These are phyloP conservation scores for Dactylellina sp. DNA, from an alignment of 2,329 filamentous ascomycete species.

Conservation along the genomic window DNA sequence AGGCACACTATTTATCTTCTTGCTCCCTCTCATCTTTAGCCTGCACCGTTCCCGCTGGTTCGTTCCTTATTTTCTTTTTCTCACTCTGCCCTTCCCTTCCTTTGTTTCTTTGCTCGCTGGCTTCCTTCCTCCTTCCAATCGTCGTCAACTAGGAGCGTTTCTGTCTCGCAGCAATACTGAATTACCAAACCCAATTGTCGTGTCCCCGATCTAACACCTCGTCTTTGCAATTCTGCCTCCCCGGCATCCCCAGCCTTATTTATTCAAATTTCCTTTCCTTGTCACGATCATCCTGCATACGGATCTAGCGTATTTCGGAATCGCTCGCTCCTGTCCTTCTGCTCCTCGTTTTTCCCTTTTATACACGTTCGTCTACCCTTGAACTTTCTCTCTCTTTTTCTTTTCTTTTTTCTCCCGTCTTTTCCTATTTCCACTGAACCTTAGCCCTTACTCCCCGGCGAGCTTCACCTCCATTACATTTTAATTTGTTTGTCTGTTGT, in stretches of 20 bases:
- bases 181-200: neutral
- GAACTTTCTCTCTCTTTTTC: neutral
- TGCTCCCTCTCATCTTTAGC: neutral
- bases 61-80: slow-evolving; percentile 7
- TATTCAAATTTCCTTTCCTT: slow-evolving; percentile 1
- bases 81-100: slow-evolving; percentile 35
- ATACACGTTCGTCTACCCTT: neutral
- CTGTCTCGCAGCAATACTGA: slow-evolving; percentile 1
- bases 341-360: neutral
- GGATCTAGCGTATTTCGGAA: neutral
- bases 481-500: too few relatives aligned
- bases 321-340: neutral
- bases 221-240: neutral
- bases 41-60: neutral
- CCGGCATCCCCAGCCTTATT: neutral
- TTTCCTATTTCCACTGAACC: slow-evolving; percentile 1
- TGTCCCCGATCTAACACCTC: neutral
- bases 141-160: slow-evolving; percentile 14
- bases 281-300: slow-evolving; percentile 1
- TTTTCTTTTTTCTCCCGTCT: neutral
- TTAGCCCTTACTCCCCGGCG: neutral
- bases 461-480: neutral
- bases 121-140: neutral
- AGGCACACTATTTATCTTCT: neutral
- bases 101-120: slow-evolving; percentile 6